These are phyloP conservation scores for Narthecium ossifragum DNA, from an alignment of 106 monocot genomes.

Conservation along the genomic window DNA sequence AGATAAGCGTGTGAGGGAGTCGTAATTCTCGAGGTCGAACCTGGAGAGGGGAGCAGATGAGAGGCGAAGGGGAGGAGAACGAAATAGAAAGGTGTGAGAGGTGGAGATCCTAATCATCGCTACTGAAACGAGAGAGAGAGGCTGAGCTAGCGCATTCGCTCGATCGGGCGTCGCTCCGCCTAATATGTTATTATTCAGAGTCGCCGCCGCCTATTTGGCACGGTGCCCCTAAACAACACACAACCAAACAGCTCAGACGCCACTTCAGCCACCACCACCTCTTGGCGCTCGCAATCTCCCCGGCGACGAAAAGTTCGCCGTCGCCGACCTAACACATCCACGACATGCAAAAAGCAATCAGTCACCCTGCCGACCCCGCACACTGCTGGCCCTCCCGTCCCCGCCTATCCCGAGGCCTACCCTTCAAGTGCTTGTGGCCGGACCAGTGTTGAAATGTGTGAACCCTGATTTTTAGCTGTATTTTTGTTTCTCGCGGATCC, in stretches of 20 bases:
- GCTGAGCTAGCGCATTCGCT: no score
- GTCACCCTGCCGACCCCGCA: constrained; percentile 11
- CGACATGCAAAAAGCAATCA: background rate
- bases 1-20: background rate
- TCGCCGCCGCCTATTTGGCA: background rate
- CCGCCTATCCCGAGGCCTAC: constrained; percentile 4
- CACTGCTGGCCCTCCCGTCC: background rate
- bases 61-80: background rate
- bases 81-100: background rate
- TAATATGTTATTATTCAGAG: no score
- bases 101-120: background rate
- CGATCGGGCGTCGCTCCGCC: no score
- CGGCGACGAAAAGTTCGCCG: background rate
- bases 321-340: background rate
- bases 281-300: background rate
- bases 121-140: background rate
- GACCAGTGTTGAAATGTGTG: background rate
- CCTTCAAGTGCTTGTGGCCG: constrained; percentile 4
- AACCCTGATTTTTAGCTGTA: no score
- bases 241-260: background rate
- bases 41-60: background rate
- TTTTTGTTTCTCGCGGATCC: no score
- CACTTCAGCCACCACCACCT: constrained; percentile 16
- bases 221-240: background rate
- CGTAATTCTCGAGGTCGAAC: background rate